Evolutionary conservation across 139 green algal genomes (phyloP), one percentile per base, ranked within the genome.

Genomic region (Volvox reticuliferus): DNA sequence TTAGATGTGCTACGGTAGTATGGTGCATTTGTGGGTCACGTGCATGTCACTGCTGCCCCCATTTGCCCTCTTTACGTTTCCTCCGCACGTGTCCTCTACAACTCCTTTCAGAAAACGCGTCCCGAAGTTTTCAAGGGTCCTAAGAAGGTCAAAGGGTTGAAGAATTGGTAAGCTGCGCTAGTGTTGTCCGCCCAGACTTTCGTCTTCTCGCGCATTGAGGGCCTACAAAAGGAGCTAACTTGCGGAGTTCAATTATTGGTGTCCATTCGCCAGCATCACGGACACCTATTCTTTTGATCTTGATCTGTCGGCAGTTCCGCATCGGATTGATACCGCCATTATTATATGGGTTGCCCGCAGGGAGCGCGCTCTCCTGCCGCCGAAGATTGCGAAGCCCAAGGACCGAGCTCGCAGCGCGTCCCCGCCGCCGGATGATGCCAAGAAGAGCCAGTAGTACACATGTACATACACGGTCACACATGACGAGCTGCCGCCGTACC

Each of bases 121-220:
- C 86, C 86, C 6, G 73, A 90, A 50, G 71, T 90, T 1, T 78
- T 90, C 30, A 90, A 85, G 73, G 37, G 37, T 76, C 71, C 71
- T 9, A 90, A 90, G 86, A 90, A 90, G 86, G 86, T 84, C 55
- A 89, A 89, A 68, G 85, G 85, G 20, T 44, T 82, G 26, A 89
- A 89, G 85, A 89, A 89, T 71, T 89, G 79, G 79, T 86, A n/a
- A 37, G 79, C 32, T 9, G 44, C 44, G 44, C 9, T 55, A 55
- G 44, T 55, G 44, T 55, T 55, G 9, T 55, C 44, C 44, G 44
- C 44, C 44, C 9, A 55, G 44, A 55, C 9, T 55, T 55, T 55
- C 44, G 5, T 55, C 9, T 9, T 55, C 44, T 9, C 5, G 44
- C 44, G 9, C 44, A 9, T 55, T 55, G 5, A 55, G 9, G 44